Conservation (phyloP, 2,329 filamentous ascomycete genomes). For the Fusarium chuoi region DNA sequence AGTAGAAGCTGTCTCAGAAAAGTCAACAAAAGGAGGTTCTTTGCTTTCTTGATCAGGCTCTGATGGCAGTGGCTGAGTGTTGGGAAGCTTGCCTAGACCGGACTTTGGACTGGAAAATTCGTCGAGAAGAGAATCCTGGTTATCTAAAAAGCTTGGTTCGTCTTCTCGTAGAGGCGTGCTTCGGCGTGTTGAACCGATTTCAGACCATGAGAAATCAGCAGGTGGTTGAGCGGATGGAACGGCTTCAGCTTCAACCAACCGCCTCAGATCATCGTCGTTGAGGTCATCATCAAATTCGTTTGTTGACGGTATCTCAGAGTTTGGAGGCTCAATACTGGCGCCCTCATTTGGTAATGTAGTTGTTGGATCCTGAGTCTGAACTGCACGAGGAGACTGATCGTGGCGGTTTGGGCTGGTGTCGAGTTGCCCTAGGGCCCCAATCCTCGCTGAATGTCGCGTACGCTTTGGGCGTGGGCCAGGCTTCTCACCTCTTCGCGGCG, state of each 20-base stretch:
- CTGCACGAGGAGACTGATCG: constrained; percentile 25
- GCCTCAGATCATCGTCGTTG: constrained; percentile 40
- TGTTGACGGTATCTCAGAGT: background rate
- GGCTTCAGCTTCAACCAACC: constrained; percentile 10
- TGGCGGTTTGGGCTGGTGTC: constrained; percentile 48
- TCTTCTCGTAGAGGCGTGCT: constrained; percentile 43
- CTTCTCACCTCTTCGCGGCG: constrained; percentile 31
- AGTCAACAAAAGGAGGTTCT: constrained; percentile 38
- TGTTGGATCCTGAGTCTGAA: background rate
- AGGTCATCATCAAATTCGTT: constrained; percentile 39
- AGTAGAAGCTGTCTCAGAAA: constrained; percentile 52
- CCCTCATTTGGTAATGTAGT: background rate
- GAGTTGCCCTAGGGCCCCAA: constrained; percentile 42
- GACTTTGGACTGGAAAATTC: constrained; percentile 45
- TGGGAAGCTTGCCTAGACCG: constrained; percentile 42
- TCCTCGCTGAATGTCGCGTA: constrained; percentile 23
- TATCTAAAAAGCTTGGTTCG: constrained; percentile 38
- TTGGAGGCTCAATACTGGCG: background rate
- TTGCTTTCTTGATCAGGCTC: background rate
- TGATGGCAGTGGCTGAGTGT: constrained; percentile 45
- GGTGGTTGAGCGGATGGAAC: background rate
- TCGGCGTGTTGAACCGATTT: constrained; percentile 40
- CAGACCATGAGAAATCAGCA: constrained; percentile 45
- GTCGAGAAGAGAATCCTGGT: constrained; percentile 26
- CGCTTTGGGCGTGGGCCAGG: constrained; percentile 24